These are phyloP conservation scores for Nicotiana undulata DNA, from an alignment of 257 asterid genomes.

Conservation along the genomic window DNA sequence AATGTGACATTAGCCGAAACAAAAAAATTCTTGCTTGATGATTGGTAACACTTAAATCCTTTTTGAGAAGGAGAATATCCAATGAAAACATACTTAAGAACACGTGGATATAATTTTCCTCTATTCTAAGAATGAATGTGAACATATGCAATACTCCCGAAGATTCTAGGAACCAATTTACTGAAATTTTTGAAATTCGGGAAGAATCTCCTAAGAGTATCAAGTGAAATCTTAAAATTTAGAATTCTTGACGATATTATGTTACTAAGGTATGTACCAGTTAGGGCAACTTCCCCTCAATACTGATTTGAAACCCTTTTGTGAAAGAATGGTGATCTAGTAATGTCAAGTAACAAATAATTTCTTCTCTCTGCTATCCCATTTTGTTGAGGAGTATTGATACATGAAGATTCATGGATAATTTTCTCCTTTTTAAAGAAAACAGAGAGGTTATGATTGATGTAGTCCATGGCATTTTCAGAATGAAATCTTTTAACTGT, in stretches of 20 bases:
- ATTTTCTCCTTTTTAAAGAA: neutral
- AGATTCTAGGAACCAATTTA: neutral
- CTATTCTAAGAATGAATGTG: too few species aligned
- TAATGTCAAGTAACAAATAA: too few species aligned
- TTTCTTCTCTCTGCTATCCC: too few species aligned
- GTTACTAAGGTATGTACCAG: too few species aligned
- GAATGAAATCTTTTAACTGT: neutral
- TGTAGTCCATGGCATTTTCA: neutral
- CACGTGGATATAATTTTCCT: neutral
- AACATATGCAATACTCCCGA: neutral
- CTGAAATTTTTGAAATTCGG: neutral
- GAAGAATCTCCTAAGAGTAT: neutral
- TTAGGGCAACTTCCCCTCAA: neutral
- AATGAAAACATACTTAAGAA: neutral
- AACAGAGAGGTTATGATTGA: neutral
- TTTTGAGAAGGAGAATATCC: too few species aligned
- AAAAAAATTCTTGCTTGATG: too few species aligned
- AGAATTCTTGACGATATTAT: too few species aligned
- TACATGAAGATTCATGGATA: neutral
- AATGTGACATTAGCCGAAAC: too few species aligned
- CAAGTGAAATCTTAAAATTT: too few species aligned
- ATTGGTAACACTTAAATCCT: too few species aligned
- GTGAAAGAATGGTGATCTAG: too few species aligned
- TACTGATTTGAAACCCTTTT: neutral
- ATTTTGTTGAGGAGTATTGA: too few species aligned